phyloP scores from a whole-genome alignment of 129 eudicot genomes.

The Tagetes erecta region DNA sequence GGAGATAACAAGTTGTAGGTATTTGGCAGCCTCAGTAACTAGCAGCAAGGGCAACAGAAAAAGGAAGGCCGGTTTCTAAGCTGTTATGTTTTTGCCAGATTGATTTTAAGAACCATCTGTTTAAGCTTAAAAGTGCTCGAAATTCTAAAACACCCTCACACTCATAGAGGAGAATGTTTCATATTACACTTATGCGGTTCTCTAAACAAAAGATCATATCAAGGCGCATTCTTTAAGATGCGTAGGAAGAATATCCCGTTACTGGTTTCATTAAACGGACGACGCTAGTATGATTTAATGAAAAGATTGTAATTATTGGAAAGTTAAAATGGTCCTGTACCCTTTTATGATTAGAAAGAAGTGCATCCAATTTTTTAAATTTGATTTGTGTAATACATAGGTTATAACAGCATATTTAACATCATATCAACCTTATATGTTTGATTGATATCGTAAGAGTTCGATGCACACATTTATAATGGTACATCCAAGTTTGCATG shows the following conservation, averaged over 20 bases:
- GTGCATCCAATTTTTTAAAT: too few species aligned
- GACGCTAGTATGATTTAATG: neutral
- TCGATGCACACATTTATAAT: neutral
- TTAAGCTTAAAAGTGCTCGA: neutral
- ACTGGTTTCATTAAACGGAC: neutral
- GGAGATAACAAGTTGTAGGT: conserved; percentile 71
- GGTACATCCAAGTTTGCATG: neutral
- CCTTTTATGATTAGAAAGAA: too few species aligned
- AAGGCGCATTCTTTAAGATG: too few species aligned
- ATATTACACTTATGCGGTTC: too few species aligned
- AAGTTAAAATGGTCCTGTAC: neutral
- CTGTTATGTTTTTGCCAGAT: conserved; percentile 12
- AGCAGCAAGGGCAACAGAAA: conserved; percentile 46
- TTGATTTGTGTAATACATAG: neutral
- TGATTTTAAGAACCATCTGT: conserved; percentile 12
- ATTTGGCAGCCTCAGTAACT: conserved; percentile 35
- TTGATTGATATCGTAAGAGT: neutral
- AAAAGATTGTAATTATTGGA: neutral
- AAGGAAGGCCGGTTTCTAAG: conserved; percentile 49
- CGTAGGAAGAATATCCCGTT: too few species aligned
- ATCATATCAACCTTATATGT: neutral
- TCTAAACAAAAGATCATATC: too few species aligned
- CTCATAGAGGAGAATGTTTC: too few species aligned
- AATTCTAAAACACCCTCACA: too few species aligned
- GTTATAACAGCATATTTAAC: too few species aligned